Evolutionary conservation across 208 protist genomes (phyloP).

Genomic region (Wallacemonas rigidus): DNA sequence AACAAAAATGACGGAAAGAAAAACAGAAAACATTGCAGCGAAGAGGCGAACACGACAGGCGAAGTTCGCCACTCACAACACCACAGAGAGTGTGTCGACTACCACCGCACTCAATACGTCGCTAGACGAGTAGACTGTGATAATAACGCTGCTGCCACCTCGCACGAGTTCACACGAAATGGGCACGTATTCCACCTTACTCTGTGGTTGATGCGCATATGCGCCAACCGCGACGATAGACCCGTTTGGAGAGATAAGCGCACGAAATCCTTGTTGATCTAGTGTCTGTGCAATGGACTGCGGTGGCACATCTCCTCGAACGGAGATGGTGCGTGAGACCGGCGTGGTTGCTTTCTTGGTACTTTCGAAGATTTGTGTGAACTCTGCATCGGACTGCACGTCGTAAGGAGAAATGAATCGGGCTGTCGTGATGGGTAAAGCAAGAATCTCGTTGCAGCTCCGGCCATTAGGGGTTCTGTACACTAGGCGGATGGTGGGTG

Average conservation of each 20-base stretch:
- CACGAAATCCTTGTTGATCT: constrained; percentile 22
- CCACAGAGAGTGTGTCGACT: constrained; percentile 18
- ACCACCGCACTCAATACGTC: constrained; percentile 35
- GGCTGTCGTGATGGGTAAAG: constrained; percentile 59
- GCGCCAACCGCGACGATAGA: constrained; percentile 56
- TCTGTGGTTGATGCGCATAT: constrained; percentile 62
- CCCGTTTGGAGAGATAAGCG: constrained; percentile 18
- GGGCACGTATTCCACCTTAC: constrained; percentile 56
- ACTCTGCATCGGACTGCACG: constrained; percentile 36
- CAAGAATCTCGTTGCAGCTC: constrained; percentile 39
- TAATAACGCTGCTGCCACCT: constrained; percentile 30
- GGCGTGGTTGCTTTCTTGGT: constrained; percentile 31
- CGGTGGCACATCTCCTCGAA: neutral
- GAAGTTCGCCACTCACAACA: neutral
- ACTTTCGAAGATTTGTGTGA: constrained; percentile 39
- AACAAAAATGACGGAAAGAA: constrained; percentile 16
- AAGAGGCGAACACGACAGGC: no score
- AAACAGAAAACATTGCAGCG: neutral
- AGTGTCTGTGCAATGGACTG: constrained; percentile 17
- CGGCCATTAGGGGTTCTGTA: constrained; percentile 31
- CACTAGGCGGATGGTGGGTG: constrained; percentile 64
- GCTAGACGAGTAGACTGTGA: constrained; percentile 41
- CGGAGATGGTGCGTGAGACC: constrained; percentile 28
- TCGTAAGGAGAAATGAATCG: constrained; percentile 74
- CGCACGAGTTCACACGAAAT: constrained; percentile 54